Conservation (phyloP, 305 asterid genomes). For the Andrographis paniculata region DNA sequence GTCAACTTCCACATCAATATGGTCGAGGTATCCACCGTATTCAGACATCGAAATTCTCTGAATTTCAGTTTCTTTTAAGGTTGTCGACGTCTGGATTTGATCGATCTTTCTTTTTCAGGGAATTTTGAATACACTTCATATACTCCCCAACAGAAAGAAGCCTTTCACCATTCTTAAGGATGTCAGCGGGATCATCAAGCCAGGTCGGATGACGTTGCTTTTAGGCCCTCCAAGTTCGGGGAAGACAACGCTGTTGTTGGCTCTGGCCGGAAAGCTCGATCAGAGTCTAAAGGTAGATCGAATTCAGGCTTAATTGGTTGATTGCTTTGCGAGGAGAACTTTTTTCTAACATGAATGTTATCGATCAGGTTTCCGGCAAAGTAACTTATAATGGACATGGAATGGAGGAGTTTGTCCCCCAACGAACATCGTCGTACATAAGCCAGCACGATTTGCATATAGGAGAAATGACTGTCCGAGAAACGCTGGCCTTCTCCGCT, state of each 20-base stretch:
- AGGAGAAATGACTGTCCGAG: slow-evolving; percentile 29
- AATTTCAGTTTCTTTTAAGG: too few relatives aligned
- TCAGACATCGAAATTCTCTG: too few relatives aligned
- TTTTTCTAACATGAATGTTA: background rate
- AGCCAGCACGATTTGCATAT: slow-evolving; percentile 26
- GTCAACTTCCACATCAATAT: slow-evolving; percentile 33
- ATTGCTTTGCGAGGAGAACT: background rate
- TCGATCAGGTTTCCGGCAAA: slow-evolving; percentile 25
- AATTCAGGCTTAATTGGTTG: background rate
- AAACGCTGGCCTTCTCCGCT: slow-evolving; percentile 27
- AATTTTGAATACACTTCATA: slow-evolving; percentile 28
- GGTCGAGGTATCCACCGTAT: slow-evolving; percentile 54
- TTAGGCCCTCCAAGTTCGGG: slow-evolving; percentile 48
- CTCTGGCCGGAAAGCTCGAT: slow-evolving; percentile 40
- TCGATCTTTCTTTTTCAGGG: slow-evolving; percentile 20
- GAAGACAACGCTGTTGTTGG: slow-evolving; percentile 36
- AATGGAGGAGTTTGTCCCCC: slow-evolving; percentile 25
- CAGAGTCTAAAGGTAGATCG: slow-evolving; percentile 24
- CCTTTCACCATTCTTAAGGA: slow-evolving; percentile 48
- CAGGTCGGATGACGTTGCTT: slow-evolving; percentile 42
- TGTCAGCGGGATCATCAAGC: slow-evolving; percentile 64
- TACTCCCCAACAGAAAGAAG: slow-evolving; percentile 40
- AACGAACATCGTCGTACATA: slow-evolving; percentile 21
- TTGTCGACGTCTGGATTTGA: too few relatives aligned
- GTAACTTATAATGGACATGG: slow-evolving; percentile 30